Conservation (phyloP, 2,329 filamentous ascomycete species). For the Microsporum ferrugineum region DNA sequence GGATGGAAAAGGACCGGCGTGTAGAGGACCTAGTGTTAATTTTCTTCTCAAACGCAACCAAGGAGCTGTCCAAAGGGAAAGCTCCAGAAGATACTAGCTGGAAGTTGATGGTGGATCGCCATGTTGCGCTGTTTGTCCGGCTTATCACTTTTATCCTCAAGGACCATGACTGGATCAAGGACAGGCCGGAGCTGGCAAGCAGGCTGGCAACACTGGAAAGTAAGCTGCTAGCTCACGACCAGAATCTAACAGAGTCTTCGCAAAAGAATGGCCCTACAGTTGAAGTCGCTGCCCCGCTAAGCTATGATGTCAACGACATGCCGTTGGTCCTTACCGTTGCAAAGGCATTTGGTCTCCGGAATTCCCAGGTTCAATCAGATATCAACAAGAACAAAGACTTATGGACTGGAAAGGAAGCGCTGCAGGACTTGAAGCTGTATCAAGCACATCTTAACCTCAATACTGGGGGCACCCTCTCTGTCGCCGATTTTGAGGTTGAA, state of each 20-base stretch:
- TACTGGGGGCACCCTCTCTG: constrained; percentile 62
- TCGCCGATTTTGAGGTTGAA: constrained; percentile 79
- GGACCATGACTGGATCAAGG: constrained; percentile 72
- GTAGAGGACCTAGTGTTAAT: constrained; percentile 89
- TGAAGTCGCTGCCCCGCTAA: constrained; percentile 72
- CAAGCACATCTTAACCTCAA: constrained; percentile 77
- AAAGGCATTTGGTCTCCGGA: constrained; percentile 69
- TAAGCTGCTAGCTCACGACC: constrained; percentile 86
- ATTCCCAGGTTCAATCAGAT: constrained; percentile 71
- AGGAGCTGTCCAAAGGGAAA: constrained; percentile 72
- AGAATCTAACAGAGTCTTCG: constrained; percentile 60
- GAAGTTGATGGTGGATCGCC: constrained; percentile 85
- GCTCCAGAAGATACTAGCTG: constrained; percentile 70
- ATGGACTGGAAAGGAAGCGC: constrained; percentile 86
- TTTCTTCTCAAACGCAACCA: constrained; percentile 89
- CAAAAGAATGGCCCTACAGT: constrained; percentile 54
- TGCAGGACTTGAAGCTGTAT: constrained; percentile 87
- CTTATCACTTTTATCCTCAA: constrained; percentile 69
- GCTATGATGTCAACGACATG: constrained; percentile 95
- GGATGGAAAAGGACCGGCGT: constrained; percentile 85
- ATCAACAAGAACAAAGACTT: constrained; percentile 67
- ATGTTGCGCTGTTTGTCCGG: constrained; percentile 87
- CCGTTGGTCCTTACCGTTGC: constrained; percentile 78
- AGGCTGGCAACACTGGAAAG: constrained; percentile 74
- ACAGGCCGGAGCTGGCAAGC: constrained; percentile 71